Percentiles rank a stretch among this genome's conserved stretches.
These are phyloP conservation scores for Fraxinus cuspidata DNA, from an alignment of 257 asterid species.

Conservation along the genomic window DNA sequence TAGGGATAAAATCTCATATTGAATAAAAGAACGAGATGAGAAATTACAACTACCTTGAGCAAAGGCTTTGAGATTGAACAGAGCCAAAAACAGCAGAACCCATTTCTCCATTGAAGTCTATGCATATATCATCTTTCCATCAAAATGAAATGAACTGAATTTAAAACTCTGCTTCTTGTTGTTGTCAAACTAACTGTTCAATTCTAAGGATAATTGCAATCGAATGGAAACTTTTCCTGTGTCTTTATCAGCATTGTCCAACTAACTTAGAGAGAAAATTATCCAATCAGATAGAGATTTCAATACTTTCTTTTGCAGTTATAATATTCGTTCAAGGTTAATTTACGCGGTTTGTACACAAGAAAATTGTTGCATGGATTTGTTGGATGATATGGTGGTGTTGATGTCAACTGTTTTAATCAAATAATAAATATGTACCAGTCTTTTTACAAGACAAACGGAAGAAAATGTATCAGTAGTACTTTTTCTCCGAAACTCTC, in stretches of 20 bases:
- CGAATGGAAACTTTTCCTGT: background rate
- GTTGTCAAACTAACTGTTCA: background rate
- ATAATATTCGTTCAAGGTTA: background rate
- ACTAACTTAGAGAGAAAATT: background rate
- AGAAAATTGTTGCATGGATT: background rate
- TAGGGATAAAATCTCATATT: too few species aligned
- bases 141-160: background rate
- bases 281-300: background rate
- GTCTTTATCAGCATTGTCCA: background rate
- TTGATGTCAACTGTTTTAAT: too few species aligned
- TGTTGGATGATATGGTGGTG: background rate
- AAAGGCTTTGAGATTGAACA: constrained; percentile 9
- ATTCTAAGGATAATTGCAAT: background rate
- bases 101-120: constrained; percentile 18
- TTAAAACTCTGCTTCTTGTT: background rate
- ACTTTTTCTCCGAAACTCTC: background rate
- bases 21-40: background rate
- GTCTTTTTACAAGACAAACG: background rate
- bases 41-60: constrained; percentile 13
- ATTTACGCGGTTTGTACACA: background rate
- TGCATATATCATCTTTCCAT: background rate
- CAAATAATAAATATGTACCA: background rate
- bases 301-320: too few species aligned
- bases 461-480: background rate
- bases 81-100: background rate